Conservation (phyloP, 1,139 yeast genomes). For the Tardiomyces depauwii region DNA sequence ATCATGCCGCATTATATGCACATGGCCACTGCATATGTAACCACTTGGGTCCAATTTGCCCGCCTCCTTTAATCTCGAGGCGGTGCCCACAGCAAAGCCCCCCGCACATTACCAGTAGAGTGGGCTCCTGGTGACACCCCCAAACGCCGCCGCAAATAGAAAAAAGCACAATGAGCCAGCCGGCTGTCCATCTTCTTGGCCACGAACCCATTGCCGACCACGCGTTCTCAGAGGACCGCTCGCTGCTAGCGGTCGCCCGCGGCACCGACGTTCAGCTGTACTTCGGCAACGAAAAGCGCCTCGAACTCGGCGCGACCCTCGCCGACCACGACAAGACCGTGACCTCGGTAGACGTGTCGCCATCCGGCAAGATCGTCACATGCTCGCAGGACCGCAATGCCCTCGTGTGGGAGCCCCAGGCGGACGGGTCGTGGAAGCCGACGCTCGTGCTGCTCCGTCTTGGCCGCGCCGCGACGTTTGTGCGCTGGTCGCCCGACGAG, state of each 20-base stretch:
- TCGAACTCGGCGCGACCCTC: slow-evolving; percentile 48
- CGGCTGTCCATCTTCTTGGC: slow-evolving; percentile 32
- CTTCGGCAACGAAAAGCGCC: slow-evolving; percentile 26
- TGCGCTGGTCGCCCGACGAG: slow-evolving; percentile 91
- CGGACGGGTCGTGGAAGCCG: slow-evolving; percentile 60
- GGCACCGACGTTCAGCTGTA: slow-evolving; percentile 68
- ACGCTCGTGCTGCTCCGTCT: slow-evolving; percentile 87
- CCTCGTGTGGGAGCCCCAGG: slow-evolving; percentile 79
- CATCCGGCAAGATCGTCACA: slow-evolving; percentile 84
- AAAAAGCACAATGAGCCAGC: not conserved
- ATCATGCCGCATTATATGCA: too few species aligned
- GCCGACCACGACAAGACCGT: slow-evolving; percentile 89
- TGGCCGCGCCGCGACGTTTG: slow-evolving; percentile 88
- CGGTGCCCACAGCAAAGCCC: too few species aligned
- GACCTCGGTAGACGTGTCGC: slow-evolving; percentile 87
- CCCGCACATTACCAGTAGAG: slow-evolving; percentile 16
- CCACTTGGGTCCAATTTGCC: too few species aligned
- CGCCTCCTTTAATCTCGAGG: too few species aligned
- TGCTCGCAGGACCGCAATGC: slow-evolving; percentile 98
- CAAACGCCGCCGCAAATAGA: not conserved
- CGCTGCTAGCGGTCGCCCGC: slow-evolving; percentile 70
- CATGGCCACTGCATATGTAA: too few species aligned
- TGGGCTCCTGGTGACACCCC: slow-evolving; percentile 18
- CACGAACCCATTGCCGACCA: slow-evolving; percentile 86
- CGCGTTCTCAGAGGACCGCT: slow-evolving; percentile 63